A percentile compares a stretch with the other conserved stretches of the same genome.
phyloP scores from a whole-genome alignment of 208 protist species.

The Crithidia brevicula region DNA sequence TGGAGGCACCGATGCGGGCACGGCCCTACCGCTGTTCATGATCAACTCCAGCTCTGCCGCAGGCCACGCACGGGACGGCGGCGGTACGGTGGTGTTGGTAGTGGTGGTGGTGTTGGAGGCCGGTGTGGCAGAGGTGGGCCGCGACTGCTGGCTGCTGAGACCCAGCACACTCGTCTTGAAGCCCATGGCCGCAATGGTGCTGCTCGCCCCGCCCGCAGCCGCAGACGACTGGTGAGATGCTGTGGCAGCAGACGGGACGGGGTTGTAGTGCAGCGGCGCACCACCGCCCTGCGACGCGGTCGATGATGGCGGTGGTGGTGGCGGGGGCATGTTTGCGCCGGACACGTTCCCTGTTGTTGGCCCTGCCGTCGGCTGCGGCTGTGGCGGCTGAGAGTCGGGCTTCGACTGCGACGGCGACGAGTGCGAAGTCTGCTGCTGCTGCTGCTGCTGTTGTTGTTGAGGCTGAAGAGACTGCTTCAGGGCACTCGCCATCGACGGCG shows the following conservation, averaged over 20 bases:
- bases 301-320: neutral
- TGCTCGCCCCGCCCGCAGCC: neutral
- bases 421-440: constrained; percentile 15
- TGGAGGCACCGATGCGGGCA: constrained; percentile 1
- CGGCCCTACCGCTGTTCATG: constrained; percentile 36
- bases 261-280: constrained; percentile 1
- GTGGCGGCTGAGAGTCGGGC: constrained; percentile 4
- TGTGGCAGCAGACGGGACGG: neutral
- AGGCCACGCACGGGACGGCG: constrained; percentile 39
- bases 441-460: too few relatives aligned
- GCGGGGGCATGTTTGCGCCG: neutral
- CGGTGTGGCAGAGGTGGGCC: neutral
- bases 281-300: neutral
- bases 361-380: constrained; percentile 16
- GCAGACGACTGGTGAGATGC: constrained; percentile 2
- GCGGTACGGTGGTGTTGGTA: neutral
- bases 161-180: constrained; percentile 17
- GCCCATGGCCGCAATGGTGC: constrained; percentile 15
- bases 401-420: constrained; percentile 2
- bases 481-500: constrained; percentile 31
- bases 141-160: constrained; percentile 12
- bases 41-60: constrained; percentile 67
- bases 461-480: constrained; percentile 40
- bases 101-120: constrained; percentile 4
- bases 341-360: neutral